Conservation (phyloP, 306 rosid species). For the Chamaecrista fasciculata region DNA sequence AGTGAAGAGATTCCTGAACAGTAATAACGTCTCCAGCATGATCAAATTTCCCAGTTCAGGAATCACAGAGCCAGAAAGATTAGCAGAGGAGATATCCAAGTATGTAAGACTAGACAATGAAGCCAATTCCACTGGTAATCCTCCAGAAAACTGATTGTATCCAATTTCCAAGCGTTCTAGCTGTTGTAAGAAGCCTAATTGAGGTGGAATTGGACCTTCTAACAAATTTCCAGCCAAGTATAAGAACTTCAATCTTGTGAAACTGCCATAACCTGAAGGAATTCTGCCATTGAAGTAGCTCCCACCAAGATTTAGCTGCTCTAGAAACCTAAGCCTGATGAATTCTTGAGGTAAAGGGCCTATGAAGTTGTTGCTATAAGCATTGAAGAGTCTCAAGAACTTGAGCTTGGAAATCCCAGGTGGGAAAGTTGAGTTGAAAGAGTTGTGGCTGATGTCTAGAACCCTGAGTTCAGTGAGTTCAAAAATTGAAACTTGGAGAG, state of each 20-base stretch:
- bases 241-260: slow-evolving; percentile 53
- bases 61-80: slow-evolving; percentile 58
- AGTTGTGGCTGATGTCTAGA: slow-evolving; percentile 72
- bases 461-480: slow-evolving; percentile 52
- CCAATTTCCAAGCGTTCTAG: slow-evolving; percentile 83
- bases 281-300: slow-evolving; percentile 74
- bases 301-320: slow-evolving; percentile 84
- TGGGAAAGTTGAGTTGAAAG: slow-evolving; percentile 75
- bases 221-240: slow-evolving; percentile 70
- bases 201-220: slow-evolving; percentile 59
- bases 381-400: slow-evolving; percentile 63
- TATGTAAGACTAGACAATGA: slow-evolving; percentile 54
- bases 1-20: slow-evolving; percentile 55
- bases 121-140: slow-evolving; percentile 54
- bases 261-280: slow-evolving; percentile 59
- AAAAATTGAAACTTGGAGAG: slow-evolving; percentile 59
- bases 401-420: slow-evolving; percentile 78
- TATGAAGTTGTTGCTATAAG: slow-evolving; percentile 81
- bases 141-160: slow-evolving; percentile 62
- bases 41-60: slow-evolving; percentile 69
- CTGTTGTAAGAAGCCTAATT: slow-evolving; percentile 51
- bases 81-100: slow-evolving; percentile 61
- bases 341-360: slow-evolving; percentile 70
- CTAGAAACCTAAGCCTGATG: slow-evolving; percentile 52
- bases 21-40: slow-evolving; percentile 52